phyloP scores from a whole-genome alignment of 106 monocot species.

The Phalaenopsis equestris region DNA sequence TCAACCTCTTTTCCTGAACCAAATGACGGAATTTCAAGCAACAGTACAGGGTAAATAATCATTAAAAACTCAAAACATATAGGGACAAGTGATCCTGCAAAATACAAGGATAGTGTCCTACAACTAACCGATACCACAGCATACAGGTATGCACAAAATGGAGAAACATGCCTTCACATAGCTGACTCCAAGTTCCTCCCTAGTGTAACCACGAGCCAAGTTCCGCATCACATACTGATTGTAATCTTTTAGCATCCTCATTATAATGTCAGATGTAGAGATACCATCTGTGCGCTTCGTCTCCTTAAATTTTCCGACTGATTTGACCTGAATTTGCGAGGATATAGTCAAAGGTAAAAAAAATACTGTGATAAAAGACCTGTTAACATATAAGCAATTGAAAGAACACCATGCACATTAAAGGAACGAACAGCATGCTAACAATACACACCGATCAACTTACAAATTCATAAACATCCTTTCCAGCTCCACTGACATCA shows the following conservation, averaged over 20 bases:
- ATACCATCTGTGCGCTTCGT: constrained; percentile 87
- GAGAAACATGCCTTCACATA: constrained; percentile 58
- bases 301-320: constrained; percentile 77
- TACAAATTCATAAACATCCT: constrained; percentile 98
- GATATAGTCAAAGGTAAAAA: neutral
- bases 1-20: constrained; percentile 63
- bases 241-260: constrained; percentile 88
- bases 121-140: neutral
- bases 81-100: neutral
- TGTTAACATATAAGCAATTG: neutral
- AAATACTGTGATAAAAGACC: neutral
- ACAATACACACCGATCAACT: constrained; percentile 14
- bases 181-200: constrained; percentile 87
- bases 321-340: constrained; percentile 53
- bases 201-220: constrained; percentile 75
- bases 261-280: constrained; percentile 86
- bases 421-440: neutral
- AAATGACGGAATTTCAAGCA: neutral
- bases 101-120: neutral
- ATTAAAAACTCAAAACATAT: neutral
- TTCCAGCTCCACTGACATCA: constrained; percentile 95
- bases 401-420: neutral
- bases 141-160: neutral
- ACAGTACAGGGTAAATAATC: neutral
- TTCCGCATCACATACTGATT: constrained; percentile 88